phyloP scores from a whole-genome alignment of 257 asterid genomes.

The Solanum sejunctum region DNA sequence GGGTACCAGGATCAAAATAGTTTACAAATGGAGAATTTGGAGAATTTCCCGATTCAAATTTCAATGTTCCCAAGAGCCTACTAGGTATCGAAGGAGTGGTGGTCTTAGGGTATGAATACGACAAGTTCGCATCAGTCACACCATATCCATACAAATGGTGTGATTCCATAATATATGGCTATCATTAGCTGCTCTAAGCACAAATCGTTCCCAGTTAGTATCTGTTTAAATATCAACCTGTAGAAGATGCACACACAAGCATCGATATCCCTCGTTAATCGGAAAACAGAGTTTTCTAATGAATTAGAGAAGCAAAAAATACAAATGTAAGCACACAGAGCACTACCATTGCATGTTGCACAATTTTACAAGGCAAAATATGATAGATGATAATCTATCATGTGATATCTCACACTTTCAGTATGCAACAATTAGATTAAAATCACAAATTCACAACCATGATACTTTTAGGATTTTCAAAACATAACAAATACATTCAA shows the following conservation, averaged over 20 bases:
- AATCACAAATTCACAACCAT: background rate
- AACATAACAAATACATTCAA: background rate
- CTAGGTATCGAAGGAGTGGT: slow-evolving; percentile 35
- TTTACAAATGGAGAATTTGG: slow-evolving; percentile 65
- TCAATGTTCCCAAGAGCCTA: slow-evolving; percentile 33
- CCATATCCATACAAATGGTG: slow-evolving; percentile 13
- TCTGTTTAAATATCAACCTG: background rate
- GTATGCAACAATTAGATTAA: background rate
- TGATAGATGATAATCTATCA: background rate
- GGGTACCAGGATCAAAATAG: slow-evolving; percentile 34
- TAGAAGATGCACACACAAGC: background rate
- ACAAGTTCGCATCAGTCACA: slow-evolving; percentile 14
- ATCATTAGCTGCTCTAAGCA: slow-evolving; percentile 3
- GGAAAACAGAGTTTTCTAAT: background rate
- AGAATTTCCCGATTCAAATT: slow-evolving; percentile 47
- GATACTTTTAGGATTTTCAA: too few species aligned
- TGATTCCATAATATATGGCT: slow-evolving; percentile 23
- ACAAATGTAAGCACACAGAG: background rate
- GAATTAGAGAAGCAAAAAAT: background rate
- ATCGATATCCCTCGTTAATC: background rate
- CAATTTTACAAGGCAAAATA: background rate
- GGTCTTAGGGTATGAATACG: slow-evolving; percentile 20
- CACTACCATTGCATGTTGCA: background rate
- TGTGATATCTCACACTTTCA: background rate
- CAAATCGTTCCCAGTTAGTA: background rate